Evolutionary conservation across 2,329 filamentous ascomycete species (phyloP), one percentile per base, ranked within the genome.

Genomic region (Fusarium decemcellulare): DNA sequence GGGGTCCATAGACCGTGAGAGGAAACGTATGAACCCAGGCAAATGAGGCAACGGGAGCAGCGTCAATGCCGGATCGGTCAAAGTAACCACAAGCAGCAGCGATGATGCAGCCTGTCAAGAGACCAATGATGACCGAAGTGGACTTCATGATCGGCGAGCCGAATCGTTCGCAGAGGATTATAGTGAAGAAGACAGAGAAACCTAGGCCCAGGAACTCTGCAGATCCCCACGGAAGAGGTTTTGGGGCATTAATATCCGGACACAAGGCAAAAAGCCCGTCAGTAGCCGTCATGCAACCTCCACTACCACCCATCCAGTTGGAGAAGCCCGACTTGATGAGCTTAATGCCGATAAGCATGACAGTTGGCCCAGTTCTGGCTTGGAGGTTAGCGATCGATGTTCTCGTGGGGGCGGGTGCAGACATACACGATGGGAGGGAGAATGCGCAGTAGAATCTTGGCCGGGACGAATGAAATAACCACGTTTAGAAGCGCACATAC

Each of bases 91-190:
- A 90, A 2, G 92, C 93, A 0, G 86, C 93, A 11, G 92, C 92
- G 65, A 96, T 92, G 73, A 94, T 91, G 79, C 93, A 95, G 47
- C 93, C 93, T 2, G 91, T 77, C 0, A 94, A 85, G 6, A 95
- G 84, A 14, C 93, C 93, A 59, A 94, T 84, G 43, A 95, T 88
- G 34, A 95, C 92, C 32, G 91, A 90, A 8, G 89, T 92, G 3
- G 90, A 93, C 77, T 95, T 95, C 92, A 96, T 95, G 70, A 96
- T 92, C 0, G 93, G 93, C 0, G 92, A 87, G 2, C 93, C 93
- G 72, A 95, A 94, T 11, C 92, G 88, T 79, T 96, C 93, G 76
- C 92, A 93, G 12, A 95, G 76, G 64, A 96, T 91, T 75, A 96
- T 95, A 30, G 91, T 92, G 46, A 92, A 72, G 76, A 95, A 95